Percentiles rank a stretch among this genome's conserved stretches.
Evolutionary conservation across 179 eudicot genomes (phyloP).

Genomic region (Silene vulgaris): DNA sequence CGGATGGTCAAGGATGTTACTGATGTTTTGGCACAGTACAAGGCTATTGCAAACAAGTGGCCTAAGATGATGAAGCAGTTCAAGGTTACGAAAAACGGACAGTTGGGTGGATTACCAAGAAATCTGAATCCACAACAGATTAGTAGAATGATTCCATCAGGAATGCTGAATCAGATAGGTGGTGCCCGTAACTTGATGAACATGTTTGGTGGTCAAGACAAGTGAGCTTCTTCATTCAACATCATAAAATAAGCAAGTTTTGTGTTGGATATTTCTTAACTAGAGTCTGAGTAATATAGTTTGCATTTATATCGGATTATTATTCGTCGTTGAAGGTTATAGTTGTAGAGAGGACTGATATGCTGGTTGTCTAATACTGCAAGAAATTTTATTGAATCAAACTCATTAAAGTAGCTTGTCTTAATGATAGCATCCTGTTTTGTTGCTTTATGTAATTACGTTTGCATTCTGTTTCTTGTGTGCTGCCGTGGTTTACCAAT

Average conservation of each 20-base stretch:
- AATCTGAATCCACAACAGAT: not conserved
- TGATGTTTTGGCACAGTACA: not conserved
- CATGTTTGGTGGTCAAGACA: constrained; percentile 1
- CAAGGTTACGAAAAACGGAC: not conserved
- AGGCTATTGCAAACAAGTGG: not conserved
- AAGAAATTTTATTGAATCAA: too few relatives aligned
- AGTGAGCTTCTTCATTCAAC: not conserved
- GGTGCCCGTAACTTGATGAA: not conserved
- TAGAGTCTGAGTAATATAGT: not conserved
- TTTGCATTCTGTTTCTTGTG: too few relatives aligned
- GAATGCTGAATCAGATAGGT: not conserved
- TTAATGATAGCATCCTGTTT: too few relatives aligned
- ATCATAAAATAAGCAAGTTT: too few relatives aligned
- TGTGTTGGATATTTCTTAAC: not conserved
- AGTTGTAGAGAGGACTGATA: too few relatives aligned
- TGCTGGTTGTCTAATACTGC: too few relatives aligned
- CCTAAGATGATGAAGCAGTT: not conserved
- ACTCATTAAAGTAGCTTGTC: too few relatives aligned
- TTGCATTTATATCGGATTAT: not conserved
- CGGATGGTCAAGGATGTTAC: constrained; percentile 5
- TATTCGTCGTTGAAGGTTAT: too few relatives aligned
- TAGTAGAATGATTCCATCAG: not conserved
- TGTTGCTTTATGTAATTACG: too few relatives aligned
- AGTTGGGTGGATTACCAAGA: too few relatives aligned
- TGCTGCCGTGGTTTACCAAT: too few relatives aligned